Percentiles rank a stretch among this genome's conserved stretches.
phyloP scores from a whole-genome alignment of 129 eudicot species.

The Solidago caesia region DNA sequence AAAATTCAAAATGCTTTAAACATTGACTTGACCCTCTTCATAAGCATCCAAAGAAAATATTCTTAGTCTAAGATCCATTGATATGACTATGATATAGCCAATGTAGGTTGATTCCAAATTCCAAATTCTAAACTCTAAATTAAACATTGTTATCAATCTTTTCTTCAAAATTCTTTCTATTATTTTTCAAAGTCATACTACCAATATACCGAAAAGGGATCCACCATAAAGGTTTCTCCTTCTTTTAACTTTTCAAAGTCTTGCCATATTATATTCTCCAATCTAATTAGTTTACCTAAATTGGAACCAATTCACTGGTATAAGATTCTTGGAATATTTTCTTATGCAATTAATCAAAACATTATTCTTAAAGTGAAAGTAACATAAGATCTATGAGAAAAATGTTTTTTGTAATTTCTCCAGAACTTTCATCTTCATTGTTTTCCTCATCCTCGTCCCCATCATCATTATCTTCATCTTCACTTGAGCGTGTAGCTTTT shows the following conservation, averaged over 20 bases:
- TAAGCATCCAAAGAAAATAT: conserved; percentile 36
- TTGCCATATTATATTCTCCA: conserved; percentile 20
- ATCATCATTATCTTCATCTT: conserved; percentile 23
- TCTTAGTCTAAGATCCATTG: conserved; percentile 31
- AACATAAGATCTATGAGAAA: not conserved
- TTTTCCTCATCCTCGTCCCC: conserved; percentile 28
- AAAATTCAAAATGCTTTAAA: conserved; percentile 21
- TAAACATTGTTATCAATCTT: conserved; percentile 32
- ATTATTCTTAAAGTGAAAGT: not conserved
- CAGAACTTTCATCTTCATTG: conserved; percentile 4
- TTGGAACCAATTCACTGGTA: conserved; percentile 10
- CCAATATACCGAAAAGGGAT: conserved; percentile 29
- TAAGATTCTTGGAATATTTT: conserved; percentile 12
- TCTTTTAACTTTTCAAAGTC: conserved; percentile 27
- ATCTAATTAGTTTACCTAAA: conserved; percentile 8
- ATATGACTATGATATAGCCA: conserved; percentile 35
- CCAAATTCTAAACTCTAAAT: conserved; percentile 15
- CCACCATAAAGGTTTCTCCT: conserved; percentile 28
- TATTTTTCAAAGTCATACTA: conserved; percentile 37
- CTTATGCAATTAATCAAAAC: not conserved
- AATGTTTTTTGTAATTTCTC: not conserved
- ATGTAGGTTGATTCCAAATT: conserved; percentile 33
- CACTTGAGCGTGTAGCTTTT: conserved; percentile 1
- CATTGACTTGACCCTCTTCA: conserved; percentile 31
- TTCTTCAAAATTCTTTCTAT: conserved; percentile 30